Evolutionary conservation across 1,284 basidiomycete species (phyloP).

Genomic region (Pisolithus thermaeus): DNA sequence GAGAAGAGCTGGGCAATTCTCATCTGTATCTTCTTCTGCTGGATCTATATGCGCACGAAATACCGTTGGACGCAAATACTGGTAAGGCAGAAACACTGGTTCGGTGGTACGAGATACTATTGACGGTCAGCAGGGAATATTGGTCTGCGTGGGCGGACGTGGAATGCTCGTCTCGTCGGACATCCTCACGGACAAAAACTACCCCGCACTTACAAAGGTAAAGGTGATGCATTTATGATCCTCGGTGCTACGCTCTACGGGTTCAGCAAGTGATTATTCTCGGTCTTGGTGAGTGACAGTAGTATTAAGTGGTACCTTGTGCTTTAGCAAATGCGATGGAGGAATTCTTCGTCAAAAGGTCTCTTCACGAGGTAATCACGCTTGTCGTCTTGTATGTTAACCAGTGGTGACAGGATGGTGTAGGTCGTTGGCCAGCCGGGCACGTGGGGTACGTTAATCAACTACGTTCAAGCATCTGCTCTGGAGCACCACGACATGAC

Average conservation of each 20-base stretch:
- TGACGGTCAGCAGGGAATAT: conserved; percentile 47
- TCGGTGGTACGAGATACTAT: not conserved
- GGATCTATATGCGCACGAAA: conserved; percentile 72
- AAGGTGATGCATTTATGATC: conserved; percentile 85
- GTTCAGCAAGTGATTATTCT: conserved; percentile 52
- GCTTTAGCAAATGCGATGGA: conserved; percentile 74
- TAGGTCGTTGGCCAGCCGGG: conserved; percentile 79
- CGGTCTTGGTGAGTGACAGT: not conserved
- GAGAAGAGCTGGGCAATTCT: conserved; percentile 76
- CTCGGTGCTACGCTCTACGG: conserved; percentile 81
- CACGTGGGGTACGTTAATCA: conserved; percentile 77
- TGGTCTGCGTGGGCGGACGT: conserved; percentile 70
- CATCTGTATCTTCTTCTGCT: conserved; percentile 75
- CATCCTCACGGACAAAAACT: conserved; percentile 64
- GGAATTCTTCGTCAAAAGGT: conserved; percentile 75
- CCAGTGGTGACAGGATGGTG: not conserved
- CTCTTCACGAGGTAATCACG: conserved; percentile 59
- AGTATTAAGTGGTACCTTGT: not conserved
- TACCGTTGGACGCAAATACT: conserved; percentile 81
- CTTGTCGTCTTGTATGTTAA: conserved; percentile 2
- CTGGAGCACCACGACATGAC: conserved; percentile 68
- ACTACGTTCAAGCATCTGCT: conserved; percentile 68
- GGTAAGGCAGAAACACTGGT: conserved; percentile 33
- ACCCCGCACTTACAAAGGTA: conserved; percentile 58
- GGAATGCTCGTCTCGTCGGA: conserved; percentile 74